A percentile compares a stretch with the other conserved stretches of the same genome.
phyloP scores from a whole-genome alignment of 2,329 filamentous ascomycete species.

The Apiospora hydei region DNA sequence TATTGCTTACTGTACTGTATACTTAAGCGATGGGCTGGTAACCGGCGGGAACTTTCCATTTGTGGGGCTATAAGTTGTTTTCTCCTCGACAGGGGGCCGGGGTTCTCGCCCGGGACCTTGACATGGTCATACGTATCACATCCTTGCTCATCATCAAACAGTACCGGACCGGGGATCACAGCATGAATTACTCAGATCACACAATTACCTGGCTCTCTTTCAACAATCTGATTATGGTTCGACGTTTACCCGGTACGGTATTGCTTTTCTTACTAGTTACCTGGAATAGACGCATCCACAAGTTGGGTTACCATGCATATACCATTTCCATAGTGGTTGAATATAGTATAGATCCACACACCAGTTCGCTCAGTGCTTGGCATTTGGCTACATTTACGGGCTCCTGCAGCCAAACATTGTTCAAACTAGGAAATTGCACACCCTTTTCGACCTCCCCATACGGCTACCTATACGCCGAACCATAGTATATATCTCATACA shows the following conservation, averaged over 20 bases:
- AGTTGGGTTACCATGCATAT: not conserved
- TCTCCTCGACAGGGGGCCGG: not conserved
- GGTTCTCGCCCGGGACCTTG: not conserved
- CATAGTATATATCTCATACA: not conserved
- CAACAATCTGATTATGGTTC: not conserved
- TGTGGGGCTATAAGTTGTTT: not conserved
- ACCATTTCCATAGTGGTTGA: not conserved
- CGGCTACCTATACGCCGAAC: not conserved
- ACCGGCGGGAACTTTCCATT: not conserved
- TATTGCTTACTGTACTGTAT: conserved; percentile 4
- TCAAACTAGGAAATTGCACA: not conserved
- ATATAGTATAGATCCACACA: not conserved
- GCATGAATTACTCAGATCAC: not conserved
- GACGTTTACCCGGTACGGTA: not conserved
- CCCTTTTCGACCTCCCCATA: not conserved
- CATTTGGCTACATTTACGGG: not conserved
- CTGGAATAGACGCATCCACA: not conserved
- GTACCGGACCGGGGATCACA: not conserved
- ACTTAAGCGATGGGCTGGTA: not conserved
- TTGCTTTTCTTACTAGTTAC: not conserved
- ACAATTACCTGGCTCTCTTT: not conserved
- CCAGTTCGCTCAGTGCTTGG: not conserved
- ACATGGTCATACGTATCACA: not conserved
- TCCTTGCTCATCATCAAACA: not conserved
- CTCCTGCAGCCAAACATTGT: not conserved